Percentiles rank a stretch among this genome's conserved stretches.
Conservation (phyloP, 176 grass and related monocot species). For the Chloris gayana region DNA sequence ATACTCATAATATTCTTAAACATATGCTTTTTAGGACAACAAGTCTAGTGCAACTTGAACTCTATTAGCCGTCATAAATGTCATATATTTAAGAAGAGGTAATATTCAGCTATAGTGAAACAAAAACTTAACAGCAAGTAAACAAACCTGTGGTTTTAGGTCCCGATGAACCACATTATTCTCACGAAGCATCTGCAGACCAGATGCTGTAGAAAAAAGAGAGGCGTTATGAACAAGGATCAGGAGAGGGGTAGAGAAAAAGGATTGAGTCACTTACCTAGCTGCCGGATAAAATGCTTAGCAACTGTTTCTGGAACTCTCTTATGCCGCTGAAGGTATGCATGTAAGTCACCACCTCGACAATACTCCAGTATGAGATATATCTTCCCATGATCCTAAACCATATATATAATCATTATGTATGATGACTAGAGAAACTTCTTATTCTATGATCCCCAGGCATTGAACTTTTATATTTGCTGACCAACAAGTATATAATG, state of each 20-base stretch:
- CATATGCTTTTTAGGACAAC: not conserved
- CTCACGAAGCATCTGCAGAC: conserved; percentile 82
- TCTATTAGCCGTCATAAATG: not conserved
- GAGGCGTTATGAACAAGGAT: not conserved
- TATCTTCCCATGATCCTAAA: conserved; percentile 71
- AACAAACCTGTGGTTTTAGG: conserved; percentile 91
- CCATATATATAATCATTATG: conserved; percentile 5
- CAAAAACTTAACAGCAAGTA: conserved; percentile 10
- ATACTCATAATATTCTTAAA: not conserved
- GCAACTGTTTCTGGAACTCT: conserved; percentile 80
- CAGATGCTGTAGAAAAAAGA: conserved; percentile 68
- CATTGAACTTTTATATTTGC: conserved; percentile 2
- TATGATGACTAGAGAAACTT: not conserved
- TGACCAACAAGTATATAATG: not conserved
- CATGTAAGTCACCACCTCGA: conserved; percentile 74
- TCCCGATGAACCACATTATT: conserved; percentile 95
- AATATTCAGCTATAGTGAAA: conserved; percentile 12
- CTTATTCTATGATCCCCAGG: not conserved
- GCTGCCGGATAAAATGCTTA: conserved; percentile 83
- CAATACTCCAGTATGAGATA: conserved; percentile 96
- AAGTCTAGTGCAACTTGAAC: not conserved
- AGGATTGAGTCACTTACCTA: conserved; percentile 55
- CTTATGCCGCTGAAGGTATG: conserved; percentile 62
- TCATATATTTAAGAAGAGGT: not conserved
- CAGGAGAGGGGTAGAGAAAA: not conserved